A percentile compares a stretch with the other conserved stretches of the same genome.
Evolutionary conservation across 805 yeast genomes (phyloP).

Genomic region (Monosporozyma yasuniensis): DNA sequence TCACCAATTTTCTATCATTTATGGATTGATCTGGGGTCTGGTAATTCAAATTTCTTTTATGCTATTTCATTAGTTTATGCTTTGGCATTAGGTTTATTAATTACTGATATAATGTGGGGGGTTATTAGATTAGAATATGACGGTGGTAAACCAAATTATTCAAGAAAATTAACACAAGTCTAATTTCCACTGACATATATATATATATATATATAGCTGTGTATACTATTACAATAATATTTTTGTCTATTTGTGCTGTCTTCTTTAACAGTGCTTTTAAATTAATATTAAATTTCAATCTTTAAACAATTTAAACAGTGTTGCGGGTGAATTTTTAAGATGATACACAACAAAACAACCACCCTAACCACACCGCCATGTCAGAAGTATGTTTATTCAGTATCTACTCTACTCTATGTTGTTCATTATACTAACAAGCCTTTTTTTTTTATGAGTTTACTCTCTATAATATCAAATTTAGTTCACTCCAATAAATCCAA

Average conservation of each 20-base stretch:
- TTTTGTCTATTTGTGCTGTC: too few relatives aligned
- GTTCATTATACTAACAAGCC: conserved; percentile 11
- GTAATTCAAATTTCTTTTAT: conserved; percentile 92
- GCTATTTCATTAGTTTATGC: conserved; percentile 83
- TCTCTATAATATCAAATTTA: conserved; percentile 6
- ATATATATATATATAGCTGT: too few relatives aligned
- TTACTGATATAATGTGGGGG: conserved; percentile 80
- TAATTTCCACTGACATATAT: conserved; percentile 8
- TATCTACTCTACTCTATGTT: not conserved
- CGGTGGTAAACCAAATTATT: conserved; percentile 30
- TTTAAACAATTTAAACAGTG: not conserved
- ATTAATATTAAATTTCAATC: not conserved
- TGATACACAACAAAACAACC: too few relatives aligned
- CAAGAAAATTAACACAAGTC: conserved; percentile 44
- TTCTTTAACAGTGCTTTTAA: too few relatives aligned
- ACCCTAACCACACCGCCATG: too few relatives aligned
- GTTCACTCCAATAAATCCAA: conserved; percentile 70
- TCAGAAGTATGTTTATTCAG: conserved; percentile 1
- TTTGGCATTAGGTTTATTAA: conserved; percentile 53
- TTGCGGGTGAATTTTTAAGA: too few relatives aligned
- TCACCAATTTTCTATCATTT: conserved; percentile 87
- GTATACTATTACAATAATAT: not conserved
- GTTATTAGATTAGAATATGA: conserved; percentile 60
- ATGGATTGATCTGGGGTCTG: conserved; percentile 92
- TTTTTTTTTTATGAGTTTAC: not conserved